Conservation (phyloP, 164 flowering plant genomes). For the Stephania japonica region DNA sequence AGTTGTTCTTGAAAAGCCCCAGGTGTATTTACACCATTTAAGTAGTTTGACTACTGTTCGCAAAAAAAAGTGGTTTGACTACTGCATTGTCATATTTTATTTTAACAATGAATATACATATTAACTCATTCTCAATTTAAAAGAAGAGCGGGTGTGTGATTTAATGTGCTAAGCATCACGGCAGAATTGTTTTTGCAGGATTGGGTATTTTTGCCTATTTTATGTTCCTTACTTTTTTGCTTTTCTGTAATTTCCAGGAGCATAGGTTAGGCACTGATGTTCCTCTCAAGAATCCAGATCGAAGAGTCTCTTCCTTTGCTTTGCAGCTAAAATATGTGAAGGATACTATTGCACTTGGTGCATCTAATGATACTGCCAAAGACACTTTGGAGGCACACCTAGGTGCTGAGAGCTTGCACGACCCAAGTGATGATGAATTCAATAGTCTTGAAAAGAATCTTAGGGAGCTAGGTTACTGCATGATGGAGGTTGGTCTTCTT, state of each 20-base stretch:
- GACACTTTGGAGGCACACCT: not conserved
- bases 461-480: constrained; percentile 54
- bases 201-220: not conserved
- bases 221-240: constrained; percentile 4
- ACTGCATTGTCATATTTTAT: not conserved
- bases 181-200: no score
- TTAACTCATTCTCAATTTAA: not conserved
- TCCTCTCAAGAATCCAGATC: constrained; percentile 63
- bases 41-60: not conserved
- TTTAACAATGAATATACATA: not conserved
- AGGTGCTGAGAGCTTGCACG: constrained; percentile 9
- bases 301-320: constrained; percentile 77
- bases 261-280: constrained; percentile 85
- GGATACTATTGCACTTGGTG: constrained; percentile 11
- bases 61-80: no score
- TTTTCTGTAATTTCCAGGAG: constrained; percentile 39
- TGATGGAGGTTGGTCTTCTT: constrained; percentile 77
- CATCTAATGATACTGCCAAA: not conserved
- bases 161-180: not conserved
- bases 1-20: not conserved
- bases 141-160: not conserved
- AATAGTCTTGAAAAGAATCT: constrained; percentile 42
- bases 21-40: not conserved
- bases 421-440: constrained; percentile 30
- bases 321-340: constrained; percentile 60